Base-by-base conservation (phyloP, 192 early-diverging fungal genomes). In the Coemansia sp. region DNA sequence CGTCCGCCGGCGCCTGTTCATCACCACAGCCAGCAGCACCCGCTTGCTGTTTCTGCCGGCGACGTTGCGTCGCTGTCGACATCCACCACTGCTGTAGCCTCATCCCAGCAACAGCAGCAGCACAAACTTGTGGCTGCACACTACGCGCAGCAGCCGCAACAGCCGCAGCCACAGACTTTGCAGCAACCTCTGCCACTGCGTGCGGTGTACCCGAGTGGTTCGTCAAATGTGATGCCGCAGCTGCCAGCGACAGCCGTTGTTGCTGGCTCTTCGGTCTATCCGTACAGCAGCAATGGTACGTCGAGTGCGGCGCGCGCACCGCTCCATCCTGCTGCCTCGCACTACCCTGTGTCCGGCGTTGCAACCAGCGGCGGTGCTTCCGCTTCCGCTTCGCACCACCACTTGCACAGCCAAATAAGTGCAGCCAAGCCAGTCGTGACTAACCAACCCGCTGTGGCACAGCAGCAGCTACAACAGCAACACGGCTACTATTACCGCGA, bases 401-500 rank as follows among this genome's bases (percentile, higher is more conserved):
- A 48, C 17, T 5, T 5, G 9, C 37, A 39, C 17, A 10, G 15
- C 37, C 37, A 39, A 15, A 5, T 22, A 6, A 22, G 19, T 4
- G n/a, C 20, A 9, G 3, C 40, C 5, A 42, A 42, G 40, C n/a
- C n/a, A n/a, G n/a, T n/a, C n/a, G n/a, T n/a, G n/a, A n/a, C n/a
- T n/a, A n/a, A n/a, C n/a, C n/a, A n/a, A n/a, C n/a, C n/a, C n/a
- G 20, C 20, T 9, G 28, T 39, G 15, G 41, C 42, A n/a, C 52
- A 54, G 36, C 52, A 40, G 18, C 52, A 54, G 39, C 52, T 25
- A n/a, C 52, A 54, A 9, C 52, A 61, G 27, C 58, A 55, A 23
- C 54, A 56, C 5, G 50, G 26, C 14, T 47, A 62, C 52, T 65
- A 67, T 23, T 60, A 68, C 29, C 72, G 65, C 38, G 48, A 57